Percentiles rank a stretch among this genome's conserved stretches.
These are phyloP conservation scores for Musa itinerans DNA, from an alignment of 176 grass and related monocot species.

Conservation along the genomic window DNA sequence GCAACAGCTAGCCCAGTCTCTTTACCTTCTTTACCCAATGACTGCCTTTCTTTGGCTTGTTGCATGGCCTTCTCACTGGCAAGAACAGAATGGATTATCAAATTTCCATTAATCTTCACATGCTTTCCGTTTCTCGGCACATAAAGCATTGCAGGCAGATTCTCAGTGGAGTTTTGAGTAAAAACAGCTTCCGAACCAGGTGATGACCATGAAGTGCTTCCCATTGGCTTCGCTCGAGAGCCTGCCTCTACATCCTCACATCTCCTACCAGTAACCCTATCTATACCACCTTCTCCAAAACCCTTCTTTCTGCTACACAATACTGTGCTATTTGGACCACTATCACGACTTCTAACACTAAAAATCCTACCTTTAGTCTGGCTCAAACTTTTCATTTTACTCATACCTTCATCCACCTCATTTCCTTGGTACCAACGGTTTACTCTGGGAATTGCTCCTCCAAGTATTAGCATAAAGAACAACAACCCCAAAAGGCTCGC, in stretches of 20 bases:
- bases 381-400: conserved; percentile 35
- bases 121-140: conserved; percentile 99
- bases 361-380: conserved; percentile 46
- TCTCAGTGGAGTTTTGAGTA: conserved; percentile 60
- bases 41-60: conserved; percentile 28
- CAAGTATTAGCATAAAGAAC: conserved; percentile 42
- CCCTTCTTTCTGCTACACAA: conserved; percentile 15
- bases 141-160: conserved; percentile 78
- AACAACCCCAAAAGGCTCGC: conserved; percentile 78
- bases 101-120: conserved; percentile 94
- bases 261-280: conserved; percentile 8
- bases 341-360: conserved; percentile 34
- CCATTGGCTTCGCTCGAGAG: background rate
- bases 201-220: background rate
- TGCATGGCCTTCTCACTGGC: conserved; percentile 78
- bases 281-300: conserved; percentile 1
- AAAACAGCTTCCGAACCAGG: conserved; percentile 12
- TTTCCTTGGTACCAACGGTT: conserved; percentile 41
- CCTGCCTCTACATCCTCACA: conserved; percentile 4
- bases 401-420: conserved; percentile 1
- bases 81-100: conserved; percentile 95
- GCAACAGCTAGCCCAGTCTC: conserved; percentile 57
- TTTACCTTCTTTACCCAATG: conserved; percentile 36
- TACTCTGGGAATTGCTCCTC: conserved; percentile 47
- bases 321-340: conserved; percentile 29